These are phyloP conservation scores for Tylopilus orsonianus DNA, from an alignment of 1,284 basidiomycete species.

Conservation along the genomic window DNA sequence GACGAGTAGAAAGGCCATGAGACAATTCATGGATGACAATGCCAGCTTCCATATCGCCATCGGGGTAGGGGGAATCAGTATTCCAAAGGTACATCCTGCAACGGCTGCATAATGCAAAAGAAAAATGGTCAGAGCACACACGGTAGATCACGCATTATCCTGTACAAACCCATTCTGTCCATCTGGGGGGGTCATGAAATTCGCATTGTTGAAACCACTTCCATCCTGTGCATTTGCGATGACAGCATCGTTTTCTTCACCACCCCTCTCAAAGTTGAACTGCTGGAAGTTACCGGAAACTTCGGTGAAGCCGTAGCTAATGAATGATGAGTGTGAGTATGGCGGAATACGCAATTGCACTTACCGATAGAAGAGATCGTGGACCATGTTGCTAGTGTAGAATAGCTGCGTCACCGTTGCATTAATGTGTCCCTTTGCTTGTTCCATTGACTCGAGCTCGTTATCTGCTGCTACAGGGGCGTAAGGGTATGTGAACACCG, in stretches of 20 bases:
- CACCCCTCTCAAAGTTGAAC: constrained; percentile 91
- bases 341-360: constrained; percentile 21
- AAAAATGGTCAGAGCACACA: constrained; percentile 23
- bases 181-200: constrained; percentile 81
- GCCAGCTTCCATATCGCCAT: constrained; percentile 93
- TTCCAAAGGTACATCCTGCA: constrained; percentile 99
- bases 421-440: constrained; percentile 83
- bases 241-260: constrained; percentile 84
- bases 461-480: constrained; percentile 50
- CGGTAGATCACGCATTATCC: background rate
- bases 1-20: constrained; percentile 89
- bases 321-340: background rate
- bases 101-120: constrained; percentile 55
- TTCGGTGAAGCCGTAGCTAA: constrained; percentile 87
- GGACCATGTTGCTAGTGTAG: constrained; percentile 87
- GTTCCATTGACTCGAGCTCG: constrained; percentile 49
- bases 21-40: constrained; percentile 90
- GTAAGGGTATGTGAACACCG: constrained; percentile 72
- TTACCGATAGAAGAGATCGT: constrained; percentile 71
- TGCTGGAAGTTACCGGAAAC: constrained; percentile 96
- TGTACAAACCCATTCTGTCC: constrained; percentile 51
- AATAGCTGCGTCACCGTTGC: constrained; percentile 87
- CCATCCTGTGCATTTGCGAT: constrained; percentile 96
- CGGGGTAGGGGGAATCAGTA: constrained; percentile 84
- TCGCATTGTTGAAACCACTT: constrained; percentile 87